Evolutionary conservation across 208 protist species (phyloP), one percentile per base, ranked within the genome.

Genomic region (Crithidia expoeki): DNA sequence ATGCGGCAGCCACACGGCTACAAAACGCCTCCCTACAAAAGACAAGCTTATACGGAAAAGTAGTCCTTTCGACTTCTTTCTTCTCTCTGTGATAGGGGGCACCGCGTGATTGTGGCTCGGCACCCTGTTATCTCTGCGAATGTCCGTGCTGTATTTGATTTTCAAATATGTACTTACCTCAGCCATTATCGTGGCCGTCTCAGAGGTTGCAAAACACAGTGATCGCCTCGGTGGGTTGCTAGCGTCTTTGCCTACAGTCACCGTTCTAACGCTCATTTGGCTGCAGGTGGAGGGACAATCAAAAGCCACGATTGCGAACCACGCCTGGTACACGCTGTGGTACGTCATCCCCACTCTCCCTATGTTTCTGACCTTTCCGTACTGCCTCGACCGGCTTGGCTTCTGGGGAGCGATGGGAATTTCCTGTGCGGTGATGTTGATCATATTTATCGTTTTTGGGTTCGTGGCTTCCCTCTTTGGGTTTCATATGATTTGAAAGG

Each of bases 151-250:
- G 0, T 68, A 72, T 42, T 6, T 68, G 2, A 30, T 79, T 2
- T 60, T 72, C 59, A 72, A 72, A 55, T 81, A 81, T 25, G 51
- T 59, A 2, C 44, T 72, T 14, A 66, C 76, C 0, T 62, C 76
- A 23, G 50, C 50, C 28, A 65, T 81, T 21, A 42, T 81, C 23
- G 69, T 81, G 21, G 56, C 49, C 1, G 76, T 81, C 9, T 76
- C 76, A 3, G 69, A 81, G 52, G 62, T n/a, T 10, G 76, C 69
- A 12, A 81, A 81, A 47, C 62, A 63, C 33, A 81, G 70, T 34
- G 70, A 81, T 51, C 60, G 76, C 1, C 58, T 81, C 6, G 76
- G 76, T 19, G 69, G 76, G n/a, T 40, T 81, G 10, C 76, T 81
- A 32, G 76, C 69, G 0, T 69, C 70, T 4, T 52, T 81, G 9